Conservation (phyloP, 148 eudicot species). For the Silene uniflora region DNA sequence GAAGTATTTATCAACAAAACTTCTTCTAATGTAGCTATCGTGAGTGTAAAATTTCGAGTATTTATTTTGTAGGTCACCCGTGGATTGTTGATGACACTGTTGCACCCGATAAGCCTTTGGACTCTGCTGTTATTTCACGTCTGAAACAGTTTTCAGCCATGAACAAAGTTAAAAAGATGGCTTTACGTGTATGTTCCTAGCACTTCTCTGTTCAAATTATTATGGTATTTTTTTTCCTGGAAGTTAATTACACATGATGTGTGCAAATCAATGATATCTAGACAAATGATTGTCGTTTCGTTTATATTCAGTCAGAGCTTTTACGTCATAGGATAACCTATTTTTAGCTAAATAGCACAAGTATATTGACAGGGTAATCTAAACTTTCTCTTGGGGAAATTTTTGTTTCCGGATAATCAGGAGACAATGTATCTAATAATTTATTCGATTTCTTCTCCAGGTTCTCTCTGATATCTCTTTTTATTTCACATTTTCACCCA, state of each 20-base stretch:
- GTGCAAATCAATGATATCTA: background rate
- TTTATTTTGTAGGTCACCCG: slow-evolving; percentile 53
- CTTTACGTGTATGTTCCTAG: slow-evolving; percentile 52
- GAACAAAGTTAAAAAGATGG: slow-evolving; percentile 87
- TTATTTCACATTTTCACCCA: background rate
- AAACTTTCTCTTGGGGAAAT: no score
- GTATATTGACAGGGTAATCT: no score
- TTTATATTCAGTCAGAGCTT: no score
- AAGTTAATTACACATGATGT: background rate
- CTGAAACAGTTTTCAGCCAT: slow-evolving; percentile 73
- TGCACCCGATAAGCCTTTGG: slow-evolving; percentile 76
- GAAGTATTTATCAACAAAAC: background rate
- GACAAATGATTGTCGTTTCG: background rate
- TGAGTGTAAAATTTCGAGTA: background rate
- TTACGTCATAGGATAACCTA: no score
- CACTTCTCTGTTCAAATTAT: background rate
- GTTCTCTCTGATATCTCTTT: background rate
- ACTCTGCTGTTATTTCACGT: slow-evolving; percentile 70
- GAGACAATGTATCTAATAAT: no score
- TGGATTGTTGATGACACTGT: slow-evolving; percentile 75
- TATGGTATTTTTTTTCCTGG: background rate
- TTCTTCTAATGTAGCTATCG: background rate
- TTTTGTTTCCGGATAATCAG: no score
- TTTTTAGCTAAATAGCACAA: no score
- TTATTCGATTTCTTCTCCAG: no score